Percentiles rank a stretch among this genome's conserved stretches.
These are phyloP conservation scores for Elongisporangium anandrum DNA, from an alignment of 352 stramenopile species.

Conservation along the genomic window DNA sequence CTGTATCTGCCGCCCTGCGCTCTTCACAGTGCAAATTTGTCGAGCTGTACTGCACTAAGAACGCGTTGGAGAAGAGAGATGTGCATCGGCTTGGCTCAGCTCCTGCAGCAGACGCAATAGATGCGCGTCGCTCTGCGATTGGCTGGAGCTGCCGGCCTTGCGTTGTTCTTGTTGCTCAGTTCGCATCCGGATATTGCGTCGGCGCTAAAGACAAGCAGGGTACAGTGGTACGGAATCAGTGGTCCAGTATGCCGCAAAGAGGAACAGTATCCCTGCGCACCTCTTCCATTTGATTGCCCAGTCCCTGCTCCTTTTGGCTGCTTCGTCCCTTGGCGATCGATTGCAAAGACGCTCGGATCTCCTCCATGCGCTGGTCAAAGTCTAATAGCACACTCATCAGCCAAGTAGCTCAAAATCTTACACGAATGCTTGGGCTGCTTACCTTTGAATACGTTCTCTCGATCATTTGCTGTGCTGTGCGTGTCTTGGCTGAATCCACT, in stretches of 20 bases:
- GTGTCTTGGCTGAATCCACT: not conserved
- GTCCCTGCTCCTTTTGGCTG: not conserved
- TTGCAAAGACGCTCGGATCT: conserved; percentile 61
- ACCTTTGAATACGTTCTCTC: conserved; percentile 20
- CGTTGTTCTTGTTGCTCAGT: no score
- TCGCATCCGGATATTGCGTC: not conserved
- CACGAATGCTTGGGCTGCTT: not conserved
- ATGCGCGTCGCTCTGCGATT: conserved; percentile 3
- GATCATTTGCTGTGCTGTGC: not conserved
- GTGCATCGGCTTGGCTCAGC: conserved; percentile 8
- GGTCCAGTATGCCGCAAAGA: no score
- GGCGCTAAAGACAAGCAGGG: not conserved
- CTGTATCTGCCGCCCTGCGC: no score
- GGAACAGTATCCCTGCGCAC: no score
- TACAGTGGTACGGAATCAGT: not conserved
- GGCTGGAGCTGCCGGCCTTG: no score
- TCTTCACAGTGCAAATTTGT: not conserved
- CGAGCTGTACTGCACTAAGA: conserved; percentile 14
- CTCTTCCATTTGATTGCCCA: conserved; percentile 16
- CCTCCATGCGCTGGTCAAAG: conserved; percentile 69
- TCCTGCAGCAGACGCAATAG: conserved; percentile 9
- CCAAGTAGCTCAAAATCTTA: not conserved
- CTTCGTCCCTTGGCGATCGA: conserved; percentile 29
- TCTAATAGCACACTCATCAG: conserved; percentile 23
- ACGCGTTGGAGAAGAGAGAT: conserved; percentile 13